A percentile compares a stretch with the other conserved stretches of the same genome.
Conservation (phyloP, 2,329 filamentous ascomycete genomes). For the Colletotrichum limetticola region DNA sequence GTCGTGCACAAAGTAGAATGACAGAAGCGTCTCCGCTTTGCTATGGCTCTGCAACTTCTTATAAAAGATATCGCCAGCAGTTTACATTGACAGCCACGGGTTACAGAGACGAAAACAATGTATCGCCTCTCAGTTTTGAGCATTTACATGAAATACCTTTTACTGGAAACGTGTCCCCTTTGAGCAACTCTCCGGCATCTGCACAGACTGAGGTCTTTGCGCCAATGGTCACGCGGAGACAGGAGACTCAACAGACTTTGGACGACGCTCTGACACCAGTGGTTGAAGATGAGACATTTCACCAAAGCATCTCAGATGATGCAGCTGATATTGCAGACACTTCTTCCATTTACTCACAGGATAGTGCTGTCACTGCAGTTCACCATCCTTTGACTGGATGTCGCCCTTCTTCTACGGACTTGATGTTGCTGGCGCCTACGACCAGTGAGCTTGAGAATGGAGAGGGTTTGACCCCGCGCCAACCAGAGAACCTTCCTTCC, state of each 20-base stretch:
- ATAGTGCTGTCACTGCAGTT: slow-evolving; percentile 36
- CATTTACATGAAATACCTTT: background rate
- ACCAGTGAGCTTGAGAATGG: slow-evolving; percentile 1
- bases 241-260: slow-evolving; percentile 5
- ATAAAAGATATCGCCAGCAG: background rate
- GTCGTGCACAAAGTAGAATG: background rate
- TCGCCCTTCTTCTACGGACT: background rate
- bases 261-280: slow-evolving; percentile 26
- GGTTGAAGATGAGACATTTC: background rate
- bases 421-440: slow-evolving; percentile 12
- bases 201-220: slow-evolving; percentile 12
- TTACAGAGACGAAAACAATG: background rate
- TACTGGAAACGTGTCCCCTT: background rate
- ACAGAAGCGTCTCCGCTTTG: background rate
- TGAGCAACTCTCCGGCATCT: slow-evolving; percentile 15
- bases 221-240: slow-evolving; percentile 4
- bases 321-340: slow-evolving; percentile 31
- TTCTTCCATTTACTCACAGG: slow-evolving; percentile 39
- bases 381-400: slow-evolving; percentile 7
- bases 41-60: slow-evolving; percentile 10
- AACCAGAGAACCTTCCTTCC: slow-evolving; percentile 5
- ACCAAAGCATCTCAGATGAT: slow-evolving; percentile 8
- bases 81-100: background rate
- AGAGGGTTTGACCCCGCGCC: slow-evolving; percentile 1
- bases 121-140: background rate